Evolutionary conservation across 2,329 filamentous ascomycete genomes (phyloP).

Genomic region (Trichophyton simii): DNA sequence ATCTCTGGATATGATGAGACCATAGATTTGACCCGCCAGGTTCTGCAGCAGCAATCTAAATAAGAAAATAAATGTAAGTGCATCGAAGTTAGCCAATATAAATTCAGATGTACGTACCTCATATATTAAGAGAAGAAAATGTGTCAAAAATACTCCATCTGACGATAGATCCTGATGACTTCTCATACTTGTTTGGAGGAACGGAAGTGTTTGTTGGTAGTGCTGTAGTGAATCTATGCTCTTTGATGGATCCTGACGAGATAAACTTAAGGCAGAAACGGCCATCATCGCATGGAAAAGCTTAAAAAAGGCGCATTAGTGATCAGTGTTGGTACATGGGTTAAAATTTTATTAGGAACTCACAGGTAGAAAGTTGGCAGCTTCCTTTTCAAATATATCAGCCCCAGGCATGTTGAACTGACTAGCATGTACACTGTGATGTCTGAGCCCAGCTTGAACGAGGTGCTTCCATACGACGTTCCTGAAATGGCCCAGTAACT

Average conservation of each 20-base stretch:
- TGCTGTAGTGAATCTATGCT: slow-evolving; percentile 42
- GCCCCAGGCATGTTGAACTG: slow-evolving; percentile 22
- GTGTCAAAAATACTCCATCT: slow-evolving; percentile 44
- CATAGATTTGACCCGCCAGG: slow-evolving; percentile 39
- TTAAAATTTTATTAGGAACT: slow-evolving; percentile 17
- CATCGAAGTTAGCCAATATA: slow-evolving; percentile 4
- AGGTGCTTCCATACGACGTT: slow-evolving; percentile 32
- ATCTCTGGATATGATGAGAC: slow-evolving; percentile 42
- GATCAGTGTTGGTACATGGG: background rate
- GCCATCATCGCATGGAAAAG: slow-evolving; percentile 48
- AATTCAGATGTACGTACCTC: slow-evolving; percentile 31
- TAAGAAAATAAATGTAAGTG: slow-evolving; percentile 6
- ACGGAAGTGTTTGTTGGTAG: slow-evolving; percentile 42
- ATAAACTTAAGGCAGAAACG: slow-evolving; percentile 42
- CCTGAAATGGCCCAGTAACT: slow-evolving; percentile 29
- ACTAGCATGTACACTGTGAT: slow-evolving; percentile 14
- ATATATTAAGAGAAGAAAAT: slow-evolving; percentile 46
- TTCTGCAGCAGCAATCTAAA: slow-evolving; percentile 34
- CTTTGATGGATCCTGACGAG: slow-evolving; percentile 34
- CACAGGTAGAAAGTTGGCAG: slow-evolving; percentile 40
- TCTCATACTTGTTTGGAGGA: slow-evolving; percentile 34
- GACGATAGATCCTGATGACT: slow-evolving; percentile 41
- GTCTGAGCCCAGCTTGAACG: slow-evolving; percentile 20
- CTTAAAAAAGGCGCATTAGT: slow-evolving; percentile 24
- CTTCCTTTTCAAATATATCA: slow-evolving; percentile 37